A percentile compares a stretch with the other conserved stretches of the same genome.
Conservation (phyloP, 768 basidiomycete species). For the Collybiopsis confluens region DNA sequence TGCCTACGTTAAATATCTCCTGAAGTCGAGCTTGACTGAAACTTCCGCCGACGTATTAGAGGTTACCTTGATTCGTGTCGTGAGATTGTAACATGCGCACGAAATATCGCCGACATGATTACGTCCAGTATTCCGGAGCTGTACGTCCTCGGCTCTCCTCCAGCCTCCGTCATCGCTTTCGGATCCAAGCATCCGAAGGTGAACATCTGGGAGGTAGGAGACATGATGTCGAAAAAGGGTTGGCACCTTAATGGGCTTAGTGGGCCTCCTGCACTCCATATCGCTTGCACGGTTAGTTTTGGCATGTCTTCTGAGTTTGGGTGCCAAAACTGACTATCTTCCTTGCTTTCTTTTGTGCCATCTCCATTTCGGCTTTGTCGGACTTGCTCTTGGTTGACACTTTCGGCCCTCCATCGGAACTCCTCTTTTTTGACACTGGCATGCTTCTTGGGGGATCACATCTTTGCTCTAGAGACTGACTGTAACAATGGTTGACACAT, state of each 20-base stretch:
- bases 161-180: conserved; percentile 89
- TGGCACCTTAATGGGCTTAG: conserved; percentile 91
- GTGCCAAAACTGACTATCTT: not conserved
- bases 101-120: conserved; percentile 66
- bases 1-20: not conserved
- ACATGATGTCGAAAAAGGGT: conserved; percentile 77
- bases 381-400: not conserved
- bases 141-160: conserved; percentile 85
- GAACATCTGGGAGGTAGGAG: conserved; percentile 86
- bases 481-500: conserved; percentile 66
- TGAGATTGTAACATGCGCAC: conserved; percentile 72
- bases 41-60: conserved; percentile 30
- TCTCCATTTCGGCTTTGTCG: not conserved
- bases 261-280: conserved; percentile 81
- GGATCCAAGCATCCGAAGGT: conserved; percentile 56
- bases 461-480: conserved; percentile 64
- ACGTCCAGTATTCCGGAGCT: conserved; percentile 71
- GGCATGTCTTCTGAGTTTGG: not conserved
- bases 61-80: conserved; percentile 88
- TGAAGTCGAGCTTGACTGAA: not conserved
- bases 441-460: too few species aligned
- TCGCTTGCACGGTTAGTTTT: conserved; percentile 81
- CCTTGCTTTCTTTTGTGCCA: not conserved
- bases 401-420: not conserved
- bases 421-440: not conserved